Evolutionary conservation across 2,329 filamentous ascomycete genomes (phyloP).

Genomic region (Trichoderma breve): DNA sequence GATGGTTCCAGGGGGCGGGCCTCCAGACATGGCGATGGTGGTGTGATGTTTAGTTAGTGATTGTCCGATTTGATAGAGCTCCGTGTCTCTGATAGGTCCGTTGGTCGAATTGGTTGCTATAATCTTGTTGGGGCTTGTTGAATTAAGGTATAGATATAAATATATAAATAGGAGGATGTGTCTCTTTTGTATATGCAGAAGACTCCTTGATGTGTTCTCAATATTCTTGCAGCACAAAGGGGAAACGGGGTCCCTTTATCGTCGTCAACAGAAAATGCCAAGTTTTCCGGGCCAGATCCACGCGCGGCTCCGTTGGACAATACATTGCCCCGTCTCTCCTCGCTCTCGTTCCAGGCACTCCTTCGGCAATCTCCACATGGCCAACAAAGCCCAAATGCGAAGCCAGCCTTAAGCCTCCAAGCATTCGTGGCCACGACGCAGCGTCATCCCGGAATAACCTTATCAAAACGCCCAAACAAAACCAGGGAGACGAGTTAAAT

Average conservation of each 20-base stretch:
- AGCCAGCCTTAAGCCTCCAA: not conserved
- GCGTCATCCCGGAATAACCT: not conserved
- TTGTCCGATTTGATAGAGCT: not conserved
- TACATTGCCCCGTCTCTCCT: not conserved
- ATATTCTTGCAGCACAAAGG: not conserved
- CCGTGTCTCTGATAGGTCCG: not conserved
- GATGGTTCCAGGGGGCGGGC: conserved; percentile 24
- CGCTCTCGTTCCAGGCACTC: not conserved
- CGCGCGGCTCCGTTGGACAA: not conserved
- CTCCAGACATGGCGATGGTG: not conserved
- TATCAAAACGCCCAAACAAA: not conserved
- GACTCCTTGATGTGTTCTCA: not conserved
- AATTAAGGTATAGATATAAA: not conserved
- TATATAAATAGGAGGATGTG: not conserved
- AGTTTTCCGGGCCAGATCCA: not conserved
- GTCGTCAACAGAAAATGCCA: not conserved
- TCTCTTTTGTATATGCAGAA: not conserved
- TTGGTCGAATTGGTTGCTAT: not conserved
- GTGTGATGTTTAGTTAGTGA: not conserved
- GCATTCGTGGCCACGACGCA: not conserved
- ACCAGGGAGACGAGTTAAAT: not conserved
- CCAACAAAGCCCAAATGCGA: not conserved
- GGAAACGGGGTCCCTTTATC: not conserved
- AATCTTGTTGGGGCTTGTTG: not conserved
- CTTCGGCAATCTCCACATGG: not conserved